phyloP scores from a whole-genome alignment of 805 yeast species.

The Starmerella davenportii region DNA sequence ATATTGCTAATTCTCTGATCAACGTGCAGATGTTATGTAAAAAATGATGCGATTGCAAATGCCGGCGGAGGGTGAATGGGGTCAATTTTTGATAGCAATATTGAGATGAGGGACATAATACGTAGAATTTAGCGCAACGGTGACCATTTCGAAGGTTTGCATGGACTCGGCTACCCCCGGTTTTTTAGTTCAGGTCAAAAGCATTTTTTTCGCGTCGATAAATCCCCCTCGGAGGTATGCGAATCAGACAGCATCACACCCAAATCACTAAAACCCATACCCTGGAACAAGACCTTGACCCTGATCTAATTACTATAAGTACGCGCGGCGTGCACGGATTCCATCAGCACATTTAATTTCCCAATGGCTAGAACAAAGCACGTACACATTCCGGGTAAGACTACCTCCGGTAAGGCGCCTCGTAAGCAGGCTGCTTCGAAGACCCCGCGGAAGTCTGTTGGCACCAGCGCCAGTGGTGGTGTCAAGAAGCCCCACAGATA shows the following conservation, averaged over 20 bases:
- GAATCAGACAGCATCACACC: too few relatives aligned
- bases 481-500: constrained; percentile 87
- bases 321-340: background rate
- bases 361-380: constrained; percentile 32
- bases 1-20: background rate
- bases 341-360: background rate
- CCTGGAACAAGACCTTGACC: background rate
- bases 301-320: constrained; percentile 1
- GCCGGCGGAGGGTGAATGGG: constrained; percentile 1
- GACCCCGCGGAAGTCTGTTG: constrained; percentile 81
- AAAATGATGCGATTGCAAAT: background rate
- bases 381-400: constrained; percentile 58
- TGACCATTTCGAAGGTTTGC: too few relatives aligned
- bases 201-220: too few relatives aligned
- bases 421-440: constrained; percentile 80
- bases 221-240: too few relatives aligned
- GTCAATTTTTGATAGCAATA: too few relatives aligned
- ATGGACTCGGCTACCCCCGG: too few relatives aligned
- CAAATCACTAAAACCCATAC: background rate
- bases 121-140: too few relatives aligned
- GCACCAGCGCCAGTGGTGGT: constrained; percentile 64
- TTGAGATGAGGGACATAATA: too few relatives aligned
- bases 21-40: constrained; percentile 2
- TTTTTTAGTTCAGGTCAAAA: too few relatives aligned
- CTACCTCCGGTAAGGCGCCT: constrained; percentile 87